Percentiles rank a stretch among this genome's conserved stretches.
These are phyloP conservation scores for Penstemon davidsonii DNA, from an alignment of 257 asterid genomes.

Conservation along the genomic window DNA sequence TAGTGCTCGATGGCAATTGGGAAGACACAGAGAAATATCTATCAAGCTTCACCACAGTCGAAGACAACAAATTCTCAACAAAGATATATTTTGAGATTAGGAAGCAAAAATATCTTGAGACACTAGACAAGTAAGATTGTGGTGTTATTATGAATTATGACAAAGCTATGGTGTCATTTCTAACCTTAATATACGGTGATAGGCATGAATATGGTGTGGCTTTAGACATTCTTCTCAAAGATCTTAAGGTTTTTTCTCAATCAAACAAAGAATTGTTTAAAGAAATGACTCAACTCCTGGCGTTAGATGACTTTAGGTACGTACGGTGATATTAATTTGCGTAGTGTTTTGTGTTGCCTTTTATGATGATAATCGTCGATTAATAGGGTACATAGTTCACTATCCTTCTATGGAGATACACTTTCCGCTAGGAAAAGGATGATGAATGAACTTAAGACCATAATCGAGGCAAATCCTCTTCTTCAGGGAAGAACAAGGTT, in stretches of 20 bases:
- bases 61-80: conserved; percentile 51
- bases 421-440: conserved; percentile 51
- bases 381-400: conserved; percentile 56
- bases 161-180: neutral
- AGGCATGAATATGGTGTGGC: conserved; percentile 58
- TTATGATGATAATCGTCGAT: conserved; percentile 21
- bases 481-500: conserved; percentile 44
- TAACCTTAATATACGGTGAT: conserved; percentile 11
- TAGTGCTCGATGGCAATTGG: conserved; percentile 57
- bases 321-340: conserved; percentile 37
- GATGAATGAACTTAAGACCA: conserved; percentile 38
- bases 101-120: conserved; percentile 82
- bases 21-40: conserved; percentile 60
- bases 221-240: conserved; percentile 62
- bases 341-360: conserved; percentile 12
- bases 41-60: conserved; percentile 49
- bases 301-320: conserved; percentile 70
- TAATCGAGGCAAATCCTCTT: conserved; percentile 65
- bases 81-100: conserved; percentile 72
- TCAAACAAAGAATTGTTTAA: conserved; percentile 52
- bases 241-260: conserved; percentile 59
- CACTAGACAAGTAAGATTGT: conserved; percentile 61
- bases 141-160: conserved; percentile 9
- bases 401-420: conserved; percentile 57
- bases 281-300: conserved; percentile 65